Evolutionary conservation across 345 rosid species (phyloP), one percentile per base, ranked within the genome.

Genomic region (Citrus hindsii): DNA sequence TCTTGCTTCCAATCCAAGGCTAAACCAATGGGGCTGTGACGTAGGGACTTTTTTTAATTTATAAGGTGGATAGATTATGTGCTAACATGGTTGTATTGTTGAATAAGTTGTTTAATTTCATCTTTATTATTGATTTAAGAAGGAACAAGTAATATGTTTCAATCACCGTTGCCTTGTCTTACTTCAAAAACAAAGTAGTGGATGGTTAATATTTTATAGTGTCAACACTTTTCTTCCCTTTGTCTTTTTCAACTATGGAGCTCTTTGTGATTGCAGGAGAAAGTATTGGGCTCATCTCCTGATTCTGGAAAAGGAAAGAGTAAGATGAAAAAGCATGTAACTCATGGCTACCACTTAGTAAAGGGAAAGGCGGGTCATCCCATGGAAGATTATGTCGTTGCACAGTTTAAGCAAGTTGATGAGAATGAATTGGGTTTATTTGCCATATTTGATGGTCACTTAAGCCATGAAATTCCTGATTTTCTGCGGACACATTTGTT

Each of bases 291-390:
- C 46, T 88, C 93, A 32, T 81, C 94, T 69, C 73, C 86, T 38
- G 98, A 92, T 70, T 90, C 97, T 35, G 93, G 99, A 65, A 93
- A 91, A 86, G 98, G 98, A 19, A 95, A 90, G 86, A 93, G 99
- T 80, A 93, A 91, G 92, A 78, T 88, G 87, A 87, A 93, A 7
- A 92, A 92, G 86, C 81, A 85, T 76, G 79, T 95, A 67, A 90
- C 87, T 4, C 97, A 93, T 83, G 99, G 98, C 33, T 95, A 85
- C 81, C 91, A 92, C 84, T 85, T 95, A 73, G 92, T 92, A 33
- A 90, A 95, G 86, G 98, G 97, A 25, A 92, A 88, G 81, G 80
- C 93, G 5, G 76, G 69, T 14, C 97, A 88, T 76, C 86, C 89
- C 78, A 95, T 95, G 99, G 99, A 95, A 84, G 99, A 95, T 65